A percentile compares a stretch with the other conserved stretches of the same genome.
Conservation (phyloP, 1,284 basidiomycete species). For the Erythrobasidium hasegawianum region DNA sequence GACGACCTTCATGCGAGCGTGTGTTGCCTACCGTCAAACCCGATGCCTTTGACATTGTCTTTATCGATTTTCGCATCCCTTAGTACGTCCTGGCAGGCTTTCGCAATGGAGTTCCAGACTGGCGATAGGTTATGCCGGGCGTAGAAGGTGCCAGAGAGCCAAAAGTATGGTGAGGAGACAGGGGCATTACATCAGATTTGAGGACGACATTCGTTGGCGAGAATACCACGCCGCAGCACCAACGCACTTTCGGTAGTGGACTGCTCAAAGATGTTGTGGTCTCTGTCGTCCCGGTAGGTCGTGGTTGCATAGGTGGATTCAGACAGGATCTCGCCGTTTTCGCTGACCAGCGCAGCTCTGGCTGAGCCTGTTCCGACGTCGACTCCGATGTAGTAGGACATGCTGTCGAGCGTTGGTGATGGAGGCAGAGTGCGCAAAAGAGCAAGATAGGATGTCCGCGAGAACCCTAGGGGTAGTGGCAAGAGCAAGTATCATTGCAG, state of each 20-base stretch:
- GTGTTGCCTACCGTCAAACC: slow-evolving; percentile 97
- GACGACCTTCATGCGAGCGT: slow-evolving; percentile 56
- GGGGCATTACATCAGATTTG: slow-evolving; percentile 7
- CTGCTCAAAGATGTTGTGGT: slow-evolving; percentile 93
- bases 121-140: background rate
- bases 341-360: slow-evolving; percentile 74
- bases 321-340: slow-evolving; percentile 71
- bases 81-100: slow-evolving; percentile 67
- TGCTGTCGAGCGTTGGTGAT: too few species aligned
- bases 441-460: too few species aligned
- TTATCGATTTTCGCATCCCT: slow-evolving; percentile 61
- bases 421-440: too few species aligned
- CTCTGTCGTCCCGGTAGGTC: slow-evolving; percentile 77
- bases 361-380: slow-evolving; percentile 82
- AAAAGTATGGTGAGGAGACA: background rate
- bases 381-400: too few species aligned
- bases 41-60: slow-evolving; percentile 73
- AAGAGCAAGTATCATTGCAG: too few species aligned
- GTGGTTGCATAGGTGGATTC: slow-evolving; percentile 71
- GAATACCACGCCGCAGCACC: background rate
- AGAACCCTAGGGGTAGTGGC: too few species aligned
- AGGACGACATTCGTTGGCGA: background rate
- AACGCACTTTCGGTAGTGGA: slow-evolving; percentile 54
- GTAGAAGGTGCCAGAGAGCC: background rate
- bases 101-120: slow-evolving; percentile 74